Base-by-base conservation (phyloP, 441 rosid genomes). In the Sinapis alba region DNA sequence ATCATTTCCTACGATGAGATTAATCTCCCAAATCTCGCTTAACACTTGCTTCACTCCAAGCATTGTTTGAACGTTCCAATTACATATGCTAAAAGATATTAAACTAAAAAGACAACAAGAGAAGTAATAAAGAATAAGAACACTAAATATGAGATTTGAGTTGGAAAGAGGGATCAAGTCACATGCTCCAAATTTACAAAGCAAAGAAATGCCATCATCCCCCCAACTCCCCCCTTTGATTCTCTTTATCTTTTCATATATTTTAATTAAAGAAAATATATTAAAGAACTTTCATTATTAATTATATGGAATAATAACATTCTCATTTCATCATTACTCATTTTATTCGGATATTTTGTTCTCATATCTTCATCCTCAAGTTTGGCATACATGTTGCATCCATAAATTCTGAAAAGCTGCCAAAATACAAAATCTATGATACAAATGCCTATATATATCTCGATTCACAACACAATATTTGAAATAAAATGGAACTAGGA, bases 81-180 rank as follows among this genome's bases (percentile, higher is more conserved):
- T 53, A 53, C 27, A 53, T 53, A 20, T 53, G 58, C 58, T 19
- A 53, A 53, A 53, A 53, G 27, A 53, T 53, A 53, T 20, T 18
- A 74, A 30, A 20, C 30, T 28, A 5, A 63, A 27, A 59, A 62
- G 7, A 10, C n/a, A 61, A 53, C 12, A 30, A 16, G 59, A 54
- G n/a, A 62, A 43, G 2, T 28, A 62, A 68, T 23, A 78, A 32
- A 41, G 16, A 58, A 38, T 21, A 54, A 32, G 38, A 24, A 60
- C 28, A 62, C 5, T 27, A 28, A 23, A 26, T 23, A 69, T 43
- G 71, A 24, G 69, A 53, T 61, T 76, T 77, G 89, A 83, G 85
- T 81, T 85, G 87, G 82, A 86, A 87, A 86, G 91, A 84, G 61
- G 41, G 79, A 75, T 82, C 80, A 73, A 59, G 67, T 79, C 88